phyloP scores from a whole-genome alignment of 1,284 basidiomycete species.

The Cutaneotrichosporon mucoides region DNA sequence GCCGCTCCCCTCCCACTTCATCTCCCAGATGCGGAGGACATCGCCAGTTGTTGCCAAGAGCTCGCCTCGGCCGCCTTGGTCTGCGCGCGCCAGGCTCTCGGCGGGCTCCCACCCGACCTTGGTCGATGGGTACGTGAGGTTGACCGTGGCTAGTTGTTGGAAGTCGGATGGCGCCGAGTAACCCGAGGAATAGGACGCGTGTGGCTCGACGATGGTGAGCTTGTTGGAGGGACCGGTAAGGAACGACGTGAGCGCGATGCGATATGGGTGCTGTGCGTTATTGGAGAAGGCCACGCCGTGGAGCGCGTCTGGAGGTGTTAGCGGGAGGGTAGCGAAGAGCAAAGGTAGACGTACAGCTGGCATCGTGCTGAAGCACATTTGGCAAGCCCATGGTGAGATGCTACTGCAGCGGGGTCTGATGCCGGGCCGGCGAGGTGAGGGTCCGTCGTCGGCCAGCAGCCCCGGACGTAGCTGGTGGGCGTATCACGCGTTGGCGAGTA shows the following conservation, averaged over 20 bases:
- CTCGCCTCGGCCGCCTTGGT: constrained; percentile 53
- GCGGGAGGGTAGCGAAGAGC: neutral
- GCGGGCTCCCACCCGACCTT: constrained; percentile 48
- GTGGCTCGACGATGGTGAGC: constrained; percentile 37
- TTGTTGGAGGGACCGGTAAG: constrained; percentile 42
- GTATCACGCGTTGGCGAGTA: neutral
- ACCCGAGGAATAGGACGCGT: constrained; percentile 11
- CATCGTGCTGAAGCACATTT: constrained; percentile 26
- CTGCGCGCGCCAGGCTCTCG: constrained; percentile 26
- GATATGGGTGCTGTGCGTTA: constrained; percentile 34
- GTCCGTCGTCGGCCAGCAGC: constrained; percentile 1
- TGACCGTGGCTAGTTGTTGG: constrained; percentile 31
- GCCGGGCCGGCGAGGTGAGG: constrained; percentile 1
- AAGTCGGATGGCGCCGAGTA: constrained; percentile 23
- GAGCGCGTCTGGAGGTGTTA: constrained; percentile 36
- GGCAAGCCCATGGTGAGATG: constrained; percentile 24
- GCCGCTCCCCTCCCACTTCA: constrained; percentile 53
- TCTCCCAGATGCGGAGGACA: constrained; percentile 81
- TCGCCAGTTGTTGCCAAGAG: constrained; percentile 86
- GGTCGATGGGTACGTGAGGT: constrained; percentile 44
- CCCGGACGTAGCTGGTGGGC: neutral
- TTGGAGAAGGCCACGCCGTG: constrained; percentile 48
- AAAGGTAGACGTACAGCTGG: constrained; percentile 19
- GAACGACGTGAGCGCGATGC: constrained; percentile 42
- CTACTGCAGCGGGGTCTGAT: neutral